Base-by-base conservation (phyloP, 23 red algal genomes). In the Gracilaria gracilis region DNA sequence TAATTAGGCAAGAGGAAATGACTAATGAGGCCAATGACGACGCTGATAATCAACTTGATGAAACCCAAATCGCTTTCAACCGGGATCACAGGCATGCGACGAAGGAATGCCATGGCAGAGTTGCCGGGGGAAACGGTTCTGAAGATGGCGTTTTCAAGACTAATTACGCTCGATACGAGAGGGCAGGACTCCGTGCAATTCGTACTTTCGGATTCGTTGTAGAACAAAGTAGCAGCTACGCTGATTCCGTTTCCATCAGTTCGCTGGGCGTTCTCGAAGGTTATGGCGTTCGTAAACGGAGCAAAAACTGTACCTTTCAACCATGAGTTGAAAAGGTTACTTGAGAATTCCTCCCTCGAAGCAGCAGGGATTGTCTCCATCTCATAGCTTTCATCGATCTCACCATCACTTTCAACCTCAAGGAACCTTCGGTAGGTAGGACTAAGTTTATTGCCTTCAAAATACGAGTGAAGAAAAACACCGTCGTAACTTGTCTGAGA, bases 1-100 rank as follows among this genome's bases (percentile, higher is more conserved):
- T 88, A 94, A 32, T 54, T 87, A n/a, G 96, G 96, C 23, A 98
- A 59, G 27, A 84, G 75, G 59, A 95, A 95, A 67, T 98, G 96
- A 46, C 85, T 86, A 4, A 95, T 47, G 31, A 98, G 75, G 0
- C 80, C 96, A 31, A 98, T 82, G 47, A 93, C 34, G 81, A 98
- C 85, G 17, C 87, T 88, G 61, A 94, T 83, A 31, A 95, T 87
- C 37, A 98, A 69, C 37, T 92, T 76, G 16, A 95, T 50, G 38
- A 98, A 91, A 23, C 91, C 75, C 6, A 94, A 47, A 48, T 82
- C 69, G 49, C 29, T 83, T 28, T 72, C 46, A 19, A 36, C 59
- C 24, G 80, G 54, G 46, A 84, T 80, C 47, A 58, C 67, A 37
- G 91, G 89, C 84, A 93, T 86, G n/a, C 96, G 88, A 12, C 92